Conservation (phyloP, 2,329 filamentous ascomycete species). For the Phialocephala subalpina region DNA sequence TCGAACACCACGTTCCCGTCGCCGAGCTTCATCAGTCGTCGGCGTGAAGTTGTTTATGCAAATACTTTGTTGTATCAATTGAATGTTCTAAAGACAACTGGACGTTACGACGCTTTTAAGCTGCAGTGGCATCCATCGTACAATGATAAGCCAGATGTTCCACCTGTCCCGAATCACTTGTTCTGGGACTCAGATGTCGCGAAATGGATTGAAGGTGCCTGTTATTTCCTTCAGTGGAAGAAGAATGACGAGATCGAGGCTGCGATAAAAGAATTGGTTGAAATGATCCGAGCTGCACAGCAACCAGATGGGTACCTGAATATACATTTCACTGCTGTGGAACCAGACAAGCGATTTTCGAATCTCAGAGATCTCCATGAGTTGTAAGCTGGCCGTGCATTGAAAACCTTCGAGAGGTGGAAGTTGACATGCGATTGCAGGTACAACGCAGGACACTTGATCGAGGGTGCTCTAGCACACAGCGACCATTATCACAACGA, state of each 20-base stretch:
- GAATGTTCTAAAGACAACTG: conserved; percentile 59
- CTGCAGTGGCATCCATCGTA: conserved; percentile 64
- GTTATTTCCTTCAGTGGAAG: conserved; percentile 58
- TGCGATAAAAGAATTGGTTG: conserved; percentile 63
- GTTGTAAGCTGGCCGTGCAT: conserved; percentile 50
- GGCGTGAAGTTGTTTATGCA: conserved; percentile 51
- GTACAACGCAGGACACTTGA: conserved; percentile 68
- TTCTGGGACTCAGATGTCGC: conserved; percentile 67
- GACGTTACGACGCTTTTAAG: conserved; percentile 65
- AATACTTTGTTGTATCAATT: conserved; percentile 60
- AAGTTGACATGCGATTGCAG: conserved; percentile 40
- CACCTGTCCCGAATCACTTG: conserved; percentile 64
- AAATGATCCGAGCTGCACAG: conserved; percentile 64
- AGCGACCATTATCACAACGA: conserved; percentile 59
- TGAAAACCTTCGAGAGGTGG: background rate
- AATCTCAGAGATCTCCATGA: conserved; percentile 70
- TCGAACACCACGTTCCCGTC: conserved; percentile 43
- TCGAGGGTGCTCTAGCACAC: conserved; percentile 67
- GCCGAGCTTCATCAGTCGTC: conserved; percentile 45
- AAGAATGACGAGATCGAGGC: conserved; percentile 55
- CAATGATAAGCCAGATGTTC: conserved; percentile 55
- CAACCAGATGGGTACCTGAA: conserved; percentile 69
- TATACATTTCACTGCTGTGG: conserved; percentile 67
- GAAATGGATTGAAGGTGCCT: conserved; percentile 70
- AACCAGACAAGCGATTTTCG: conserved; percentile 61